These are phyloP conservation scores for Ceraceosorus bombacis DNA, from an alignment of 1,284 basidiomycete species.

Conservation along the genomic window DNA sequence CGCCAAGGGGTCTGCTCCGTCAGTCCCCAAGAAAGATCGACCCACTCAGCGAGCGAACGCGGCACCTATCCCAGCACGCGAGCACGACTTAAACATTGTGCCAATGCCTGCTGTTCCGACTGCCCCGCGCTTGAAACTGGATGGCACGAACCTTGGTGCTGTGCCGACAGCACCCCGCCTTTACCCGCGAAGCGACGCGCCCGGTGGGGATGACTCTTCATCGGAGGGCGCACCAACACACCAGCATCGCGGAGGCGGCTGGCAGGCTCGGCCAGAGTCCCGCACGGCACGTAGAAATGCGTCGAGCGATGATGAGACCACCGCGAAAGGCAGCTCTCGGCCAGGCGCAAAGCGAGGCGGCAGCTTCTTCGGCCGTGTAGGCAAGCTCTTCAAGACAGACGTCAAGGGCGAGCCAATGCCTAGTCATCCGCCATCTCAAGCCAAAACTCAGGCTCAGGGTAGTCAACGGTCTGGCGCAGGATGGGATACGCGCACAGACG, in stretches of 20 bases:
- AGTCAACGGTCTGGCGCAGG: conserved; percentile 10
- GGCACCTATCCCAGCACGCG: neutral
- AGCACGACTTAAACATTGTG: conserved; percentile 1
- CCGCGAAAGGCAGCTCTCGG: conserved; percentile 16
- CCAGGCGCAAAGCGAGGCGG: conserved; percentile 21
- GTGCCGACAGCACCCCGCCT: conserved; percentile 22
- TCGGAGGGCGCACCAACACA: conserved; percentile 8
- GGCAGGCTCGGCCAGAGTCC: conserved; percentile 6
- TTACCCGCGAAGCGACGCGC: conserved; percentile 8
- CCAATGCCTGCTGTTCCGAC: conserved; percentile 9
- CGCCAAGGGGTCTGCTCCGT: neutral
- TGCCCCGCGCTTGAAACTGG: conserved; percentile 14
- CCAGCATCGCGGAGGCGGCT: conserved; percentile 10
- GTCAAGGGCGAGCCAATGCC: conserved; percentile 17
- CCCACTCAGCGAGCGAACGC: neutral
- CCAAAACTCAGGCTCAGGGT: neutral
- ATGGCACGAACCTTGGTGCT: conserved; percentile 24
- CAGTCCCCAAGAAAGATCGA: neutral
- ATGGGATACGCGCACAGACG: conserved; percentile 26
- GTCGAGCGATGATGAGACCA: conserved; percentile 4
- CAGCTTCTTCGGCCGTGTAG: conserved; percentile 38
- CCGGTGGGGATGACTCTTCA: conserved; percentile 4
- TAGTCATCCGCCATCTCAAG: conserved; percentile 6
- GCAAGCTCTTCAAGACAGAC: conserved; percentile 45
- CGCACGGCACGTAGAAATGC: conserved; percentile 2